These are phyloP conservation scores for Ceratobasidium sp. DNA, from an alignment of 1,284 basidiomycete genomes.

Conservation along the genomic window DNA sequence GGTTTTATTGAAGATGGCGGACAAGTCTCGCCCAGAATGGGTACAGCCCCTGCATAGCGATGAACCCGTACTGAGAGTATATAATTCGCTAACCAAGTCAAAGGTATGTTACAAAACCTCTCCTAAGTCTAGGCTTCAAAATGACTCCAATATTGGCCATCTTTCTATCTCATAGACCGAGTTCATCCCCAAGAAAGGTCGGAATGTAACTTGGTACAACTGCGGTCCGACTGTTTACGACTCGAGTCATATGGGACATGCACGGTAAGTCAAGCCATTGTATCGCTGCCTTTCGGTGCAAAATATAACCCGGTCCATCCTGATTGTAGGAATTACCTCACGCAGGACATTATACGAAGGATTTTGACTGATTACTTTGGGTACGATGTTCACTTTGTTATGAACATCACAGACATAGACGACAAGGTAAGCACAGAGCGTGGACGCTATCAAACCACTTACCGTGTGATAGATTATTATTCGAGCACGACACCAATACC, in stretches of 20 bases:
- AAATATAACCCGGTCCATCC: slow-evolving; percentile 13
- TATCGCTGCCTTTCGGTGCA: slow-evolving; percentile 45
- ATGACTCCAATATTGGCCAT: slow-evolving; percentile 36
- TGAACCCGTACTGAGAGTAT: slow-evolving; percentile 77
- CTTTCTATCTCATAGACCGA: slow-evolving; percentile 67
- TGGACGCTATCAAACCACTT: too few relatives aligned
- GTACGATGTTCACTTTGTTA: slow-evolving; percentile 98
- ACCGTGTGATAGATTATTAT: slow-evolving; percentile 79
- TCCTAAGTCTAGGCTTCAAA: slow-evolving; percentile 37
- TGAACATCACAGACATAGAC: slow-evolving; percentile 99
- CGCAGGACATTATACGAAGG: slow-evolving; percentile 94
- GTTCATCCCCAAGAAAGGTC: slow-evolving; percentile 84
- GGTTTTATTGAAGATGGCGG: slow-evolving; percentile 38
- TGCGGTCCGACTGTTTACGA: slow-evolving; percentile 99
- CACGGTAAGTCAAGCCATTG: slow-evolving; percentile 71
- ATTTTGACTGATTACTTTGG: slow-evolving; percentile 97
- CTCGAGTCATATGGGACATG: slow-evolving; percentile 98
- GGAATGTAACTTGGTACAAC: slow-evolving; percentile 98
- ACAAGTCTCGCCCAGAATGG: slow-evolving; percentile 57
- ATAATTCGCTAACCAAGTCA: slow-evolving; percentile 92
- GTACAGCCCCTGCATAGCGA: slow-evolving; percentile 53
- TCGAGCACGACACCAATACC: slow-evolving; percentile 86
- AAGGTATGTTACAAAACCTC: slow-evolving; percentile 70
- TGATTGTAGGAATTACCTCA: slow-evolving; percentile 89
- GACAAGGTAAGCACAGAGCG: slow-evolving; percentile 88